Evolutionary conservation across 192 early-diverging fungal genomes (phyloP), one percentile per base, ranked within the genome.

Genomic region (Coemansia sp.): DNA sequence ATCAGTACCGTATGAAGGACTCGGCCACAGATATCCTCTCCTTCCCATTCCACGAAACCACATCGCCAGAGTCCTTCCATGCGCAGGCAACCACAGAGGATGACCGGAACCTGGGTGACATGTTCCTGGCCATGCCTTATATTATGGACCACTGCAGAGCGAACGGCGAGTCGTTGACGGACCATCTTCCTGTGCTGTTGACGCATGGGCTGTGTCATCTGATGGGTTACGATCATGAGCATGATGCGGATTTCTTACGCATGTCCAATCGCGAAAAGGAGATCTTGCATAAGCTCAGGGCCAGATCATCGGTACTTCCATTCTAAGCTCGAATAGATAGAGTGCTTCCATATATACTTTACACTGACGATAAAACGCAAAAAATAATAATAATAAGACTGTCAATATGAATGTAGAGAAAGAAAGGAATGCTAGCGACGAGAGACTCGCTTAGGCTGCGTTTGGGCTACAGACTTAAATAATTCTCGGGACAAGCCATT

Each of bases 161-260:
- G 10, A 9, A 87, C 53, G 71, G 76, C n/a, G 80, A 85, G 21
- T 52, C 54, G 27, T 49, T 88, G 19, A 34, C 74, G 28, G 65
- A 64, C 1, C 82, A 86, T 23, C 52, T 89, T n/a, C 84, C 84
- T 0, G 69, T 83, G 5, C 76, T 89, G 19, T 79, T 84, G 50
- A 77, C 82, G 0, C 88, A 89, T 60, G 88, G 88, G 0, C 85
- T 89, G 9, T 88, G 85, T 50, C 88, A 89, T 67, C 65, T 89
- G 25, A 69, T 89, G 32, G 88, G 88, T 9, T 88, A 87, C 54
- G 86, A 89, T 64, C 88, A 89, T 55, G 78, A 86, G 41, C 26
- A 55, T 2, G 81, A 87, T 30, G 26, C 60, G 0, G 84, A 85
- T 27, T 88, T 75, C 58, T 26, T 22, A 32, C n/a, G 25, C 18